These are phyloP conservation scores for Pleoardoris graminearum DNA, from an alignment of 2,329 filamentous ascomycete species.

Conservation along the genomic window DNA sequence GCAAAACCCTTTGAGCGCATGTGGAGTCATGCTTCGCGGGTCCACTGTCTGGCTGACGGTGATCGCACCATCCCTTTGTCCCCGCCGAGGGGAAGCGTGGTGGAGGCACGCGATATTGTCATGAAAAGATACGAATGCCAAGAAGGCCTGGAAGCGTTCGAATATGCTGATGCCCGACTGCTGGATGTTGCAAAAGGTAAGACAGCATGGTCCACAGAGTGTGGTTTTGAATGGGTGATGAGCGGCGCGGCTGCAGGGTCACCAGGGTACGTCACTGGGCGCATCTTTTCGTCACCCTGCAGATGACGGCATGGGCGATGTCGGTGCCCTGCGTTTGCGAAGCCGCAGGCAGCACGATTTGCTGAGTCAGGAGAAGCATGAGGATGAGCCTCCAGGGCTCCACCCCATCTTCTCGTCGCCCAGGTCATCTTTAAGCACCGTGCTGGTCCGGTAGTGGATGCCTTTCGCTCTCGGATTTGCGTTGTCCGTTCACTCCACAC, in stretches of 20 bases:
- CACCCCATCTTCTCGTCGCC: not conserved
- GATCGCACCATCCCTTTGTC: slow-evolving; percentile 25
- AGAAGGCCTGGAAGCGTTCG: slow-evolving; percentile 41
- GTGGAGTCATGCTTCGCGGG: slow-evolving; percentile 16
- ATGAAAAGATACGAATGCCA: slow-evolving; percentile 28
- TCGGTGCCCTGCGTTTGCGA: slow-evolving; percentile 17
- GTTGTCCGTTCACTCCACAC: not conserved
- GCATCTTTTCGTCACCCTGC: slow-evolving; percentile 35
- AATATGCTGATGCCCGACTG: slow-evolving; percentile 26
- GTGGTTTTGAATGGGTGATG: slow-evolving; percentile 24
- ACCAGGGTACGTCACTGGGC: slow-evolving; percentile 31
- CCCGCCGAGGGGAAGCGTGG: slow-evolving; percentile 18
- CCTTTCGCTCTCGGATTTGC: not conserved
- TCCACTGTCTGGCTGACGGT: slow-evolving; percentile 25
- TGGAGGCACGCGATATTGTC: slow-evolving; percentile 13
- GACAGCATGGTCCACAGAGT: slow-evolving; percentile 19
- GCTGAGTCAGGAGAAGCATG: not conserved
- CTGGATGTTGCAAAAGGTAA: slow-evolving; percentile 24
- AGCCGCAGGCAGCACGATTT: not conserved
- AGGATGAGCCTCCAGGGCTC: not conserved
- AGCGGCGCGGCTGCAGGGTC: slow-evolving; percentile 8
- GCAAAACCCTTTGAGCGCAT: not conserved
- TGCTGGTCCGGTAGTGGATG: not conserved
- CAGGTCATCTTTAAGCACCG: too few relatives aligned
- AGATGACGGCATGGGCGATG: slow-evolving; percentile 18